Conservation (phyloP, 2,329 filamentous ascomycete genomes). For the Aspergillus piperis region DNA sequence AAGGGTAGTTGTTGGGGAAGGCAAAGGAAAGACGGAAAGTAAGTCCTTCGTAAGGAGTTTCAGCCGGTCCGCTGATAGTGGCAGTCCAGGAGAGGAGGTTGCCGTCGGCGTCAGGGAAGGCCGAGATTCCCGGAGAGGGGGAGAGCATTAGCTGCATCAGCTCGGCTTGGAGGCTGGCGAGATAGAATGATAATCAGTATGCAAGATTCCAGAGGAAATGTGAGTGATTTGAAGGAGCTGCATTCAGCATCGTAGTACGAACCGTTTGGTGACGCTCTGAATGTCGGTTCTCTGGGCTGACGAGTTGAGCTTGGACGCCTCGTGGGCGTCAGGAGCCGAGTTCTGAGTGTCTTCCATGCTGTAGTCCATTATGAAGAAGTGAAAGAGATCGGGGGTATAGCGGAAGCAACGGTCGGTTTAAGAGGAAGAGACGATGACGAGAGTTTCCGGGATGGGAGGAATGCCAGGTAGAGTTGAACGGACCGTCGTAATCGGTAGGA, state of each 20-base stretch:
- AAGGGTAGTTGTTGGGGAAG: conserved; percentile 92
- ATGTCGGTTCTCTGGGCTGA: conserved; percentile 63
- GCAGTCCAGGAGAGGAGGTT: conserved; percentile 92
- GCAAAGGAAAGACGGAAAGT: conserved; percentile 89
- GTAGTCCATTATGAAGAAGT: conserved; percentile 51
- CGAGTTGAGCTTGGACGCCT: conserved; percentile 62
- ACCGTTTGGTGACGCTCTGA: conserved; percentile 79
- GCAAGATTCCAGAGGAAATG: not conserved
- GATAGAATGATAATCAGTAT: not conserved
- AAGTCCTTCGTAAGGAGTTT: conserved; percentile 85
- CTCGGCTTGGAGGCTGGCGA: conserved; percentile 82
- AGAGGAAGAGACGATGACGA: not conserved
- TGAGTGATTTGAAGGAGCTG: not conserved
- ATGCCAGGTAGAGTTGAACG: conserved; percentile 12
- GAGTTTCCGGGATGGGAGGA: not conserved
- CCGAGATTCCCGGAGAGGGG: conserved; percentile 87
- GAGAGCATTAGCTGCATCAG: conserved; percentile 98
- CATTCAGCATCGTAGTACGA: conserved; percentile 18
- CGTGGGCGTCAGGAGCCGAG: conserved; percentile 62
- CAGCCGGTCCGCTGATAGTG: conserved; percentile 86
- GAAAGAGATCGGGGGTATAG: not conserved
- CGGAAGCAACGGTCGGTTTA: conserved; percentile 2
- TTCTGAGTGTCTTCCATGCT: conserved; percentile 67
- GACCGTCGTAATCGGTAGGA: conserved; percentile 21
- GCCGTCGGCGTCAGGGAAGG: conserved; percentile 86